phyloP scores from a whole-genome alignment of 148 eudicot species.

The Cornus florida region DNA sequence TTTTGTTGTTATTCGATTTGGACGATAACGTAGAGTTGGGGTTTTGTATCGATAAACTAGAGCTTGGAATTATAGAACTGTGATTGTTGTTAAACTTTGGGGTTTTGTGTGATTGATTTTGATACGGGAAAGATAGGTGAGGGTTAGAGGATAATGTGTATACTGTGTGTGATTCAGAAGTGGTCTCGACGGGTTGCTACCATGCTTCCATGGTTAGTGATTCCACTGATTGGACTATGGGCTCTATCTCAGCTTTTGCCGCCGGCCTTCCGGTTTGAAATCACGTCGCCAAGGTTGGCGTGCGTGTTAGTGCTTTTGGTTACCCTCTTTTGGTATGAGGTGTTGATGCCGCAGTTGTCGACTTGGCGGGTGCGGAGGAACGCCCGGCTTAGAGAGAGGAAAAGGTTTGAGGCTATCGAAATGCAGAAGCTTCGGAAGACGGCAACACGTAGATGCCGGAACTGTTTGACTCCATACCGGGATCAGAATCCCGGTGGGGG shows the following conservation, averaged over 20 bases:
- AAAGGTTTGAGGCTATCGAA: conserved; percentile 6
- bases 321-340: conserved; percentile 92
- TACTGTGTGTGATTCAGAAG: conserved; percentile 97
- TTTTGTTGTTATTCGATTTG: conserved; percentile 2
- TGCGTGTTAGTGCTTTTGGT: conserved; percentile 83
- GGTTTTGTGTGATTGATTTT: conserved; percentile 4
- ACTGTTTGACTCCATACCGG: conserved; percentile 82
- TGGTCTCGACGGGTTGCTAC: conserved; percentile 99
- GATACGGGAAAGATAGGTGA: conserved; percentile 37
- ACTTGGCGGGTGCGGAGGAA: conserved; percentile 85
- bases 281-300: conserved; percentile 90
- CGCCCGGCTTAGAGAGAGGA: conserved; percentile 33
- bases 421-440: conserved; percentile 49
- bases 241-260: conserved; percentile 90
- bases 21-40: conserved; percentile 15
- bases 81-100: conserved; percentile 21
- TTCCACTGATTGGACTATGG: conserved; percentile 95
- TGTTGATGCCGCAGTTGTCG: conserved; percentile 90
- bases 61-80: conserved; percentile 20
- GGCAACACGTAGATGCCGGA: conserved; percentile 90
- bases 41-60: conserved; percentile 17
- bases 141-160: conserved; percentile 93
- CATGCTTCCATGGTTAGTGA: conserved; percentile 98
- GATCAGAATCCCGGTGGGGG: conserved; percentile 98
- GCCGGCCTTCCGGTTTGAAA: conserved; percentile 88